Base-by-base conservation (phyloP, 768 basidiomycete genomes). In the Astraeus odoratus region DNA sequence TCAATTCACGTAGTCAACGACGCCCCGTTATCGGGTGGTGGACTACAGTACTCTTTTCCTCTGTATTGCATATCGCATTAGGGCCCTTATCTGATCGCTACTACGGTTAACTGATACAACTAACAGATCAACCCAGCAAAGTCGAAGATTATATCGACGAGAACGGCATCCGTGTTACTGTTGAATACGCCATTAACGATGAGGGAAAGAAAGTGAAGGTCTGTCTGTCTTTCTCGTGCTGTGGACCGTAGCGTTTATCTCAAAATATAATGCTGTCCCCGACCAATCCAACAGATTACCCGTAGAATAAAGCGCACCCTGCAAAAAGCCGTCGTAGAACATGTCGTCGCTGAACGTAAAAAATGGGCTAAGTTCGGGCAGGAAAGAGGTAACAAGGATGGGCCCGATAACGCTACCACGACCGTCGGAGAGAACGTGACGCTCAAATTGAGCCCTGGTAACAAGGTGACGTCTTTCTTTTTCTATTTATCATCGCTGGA, bases 181-280 rank as follows among this genome's bases (percentile, higher is more conserved):
- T 88, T 37, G 90, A 91, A 59, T 92, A 86, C 64, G 72, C 73
- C 22, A 64, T 86, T 42, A 93, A 97, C 55, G 95, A 98, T 26
- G 84, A 94, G 23, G 95, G 92, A 6, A 91, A 93, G 69, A 92
- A 87, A 62, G 80, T 98, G 62, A 99, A 98, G 73, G 93, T 88
- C 13, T 5, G 5, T 34, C 26, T 37, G 23, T 4, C 1, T 24
- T 1, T 25, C 27, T 29, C 18, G 10, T 34, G 10, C 33, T 23
- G 13, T 23, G 19, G 6, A 19, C 20, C 12, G 8, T 22, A 8
- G 10, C 34, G 0, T 15, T 4, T 15, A 18, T 3, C 18, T n/a
- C n/a, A n/a, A n/a, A 33, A 33, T 33, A 15, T n/a, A 15, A 33
- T 33, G 5, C 31, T 8, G 22, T 19, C 15, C 4, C 15, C 23